Base-by-base conservation (phyloP, 305 asterid genomes). In the Fraxinus platypoda region DNA sequence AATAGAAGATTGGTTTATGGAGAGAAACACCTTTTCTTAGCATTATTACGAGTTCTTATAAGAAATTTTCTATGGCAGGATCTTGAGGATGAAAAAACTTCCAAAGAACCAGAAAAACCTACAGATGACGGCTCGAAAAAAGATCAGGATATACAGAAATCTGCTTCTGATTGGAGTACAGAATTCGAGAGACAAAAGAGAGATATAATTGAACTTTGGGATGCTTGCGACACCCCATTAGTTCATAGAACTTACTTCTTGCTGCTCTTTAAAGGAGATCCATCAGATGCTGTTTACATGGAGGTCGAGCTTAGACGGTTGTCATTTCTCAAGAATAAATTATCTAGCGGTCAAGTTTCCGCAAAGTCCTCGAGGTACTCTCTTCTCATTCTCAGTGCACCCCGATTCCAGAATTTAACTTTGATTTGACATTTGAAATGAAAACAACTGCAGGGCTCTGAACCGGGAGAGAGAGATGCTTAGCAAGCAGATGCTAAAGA, bases 231-330 rank as follows among this genome's bases (percentile, higher is more conserved):
- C 90, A 90, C 84, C n/a, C 92, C 98, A 41, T 85, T 97, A 38
- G 91, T 89, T 72, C 98, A 95, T 35, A 89, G 99, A 80, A 92
- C 94, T 85, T 97, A 92, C 78, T 97, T 97, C 75, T 90, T 85
- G 88, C 85, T 97, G 33, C 97, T 97, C 81, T 92, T 97, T 62
- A 87, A 87, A 81, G 99, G 99, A 66, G 98, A 97, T 80, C 98
- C 94, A 76, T 87, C 97, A 4, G 98, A 97, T 17, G 89, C 95
- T 25, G 91, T 97, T 26, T 97, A 97, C 90, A 78, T 97, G 91
- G 97, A 95, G 82, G 99, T 97, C 62, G 99, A 97, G 88, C 96
- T 89, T 25, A 88, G 99, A 81, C 90, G 98, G 30, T 88, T 97
- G 35, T 82, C 97, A 13, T 97, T 88, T 74, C 95, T 97, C 84